Evolutionary conservation across 2,329 filamentous ascomycete genomes (phyloP).

Genomic region (Clarireedia paspali): DNA sequence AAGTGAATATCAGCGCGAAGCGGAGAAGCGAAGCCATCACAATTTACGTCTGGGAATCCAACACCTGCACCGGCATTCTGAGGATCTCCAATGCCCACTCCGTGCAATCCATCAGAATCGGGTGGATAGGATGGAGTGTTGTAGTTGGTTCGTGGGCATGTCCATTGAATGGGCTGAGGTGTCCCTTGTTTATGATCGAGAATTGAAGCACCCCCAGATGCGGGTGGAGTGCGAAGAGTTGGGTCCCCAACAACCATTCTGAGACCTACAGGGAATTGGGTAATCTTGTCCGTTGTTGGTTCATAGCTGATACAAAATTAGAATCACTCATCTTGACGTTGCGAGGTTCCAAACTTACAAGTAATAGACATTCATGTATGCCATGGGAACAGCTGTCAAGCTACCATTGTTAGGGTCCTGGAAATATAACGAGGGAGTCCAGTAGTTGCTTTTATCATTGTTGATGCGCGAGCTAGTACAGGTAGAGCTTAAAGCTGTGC

Average conservation of each 20-base stretch:
- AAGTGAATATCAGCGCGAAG: constrained; percentile 80
- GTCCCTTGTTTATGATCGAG: constrained; percentile 44
- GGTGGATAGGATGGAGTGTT: constrained; percentile 41
- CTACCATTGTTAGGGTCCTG: constrained; percentile 51
- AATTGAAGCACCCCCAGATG: constrained; percentile 40
- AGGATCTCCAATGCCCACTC: constrained; percentile 46
- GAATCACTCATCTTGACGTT: background rate
- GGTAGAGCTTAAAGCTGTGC: constrained; percentile 46
- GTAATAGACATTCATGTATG: constrained; percentile 74
- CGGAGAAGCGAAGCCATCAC: constrained; percentile 54
- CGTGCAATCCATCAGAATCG: constrained; percentile 45
- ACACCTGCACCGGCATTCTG: constrained; percentile 47
- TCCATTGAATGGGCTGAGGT: constrained; percentile 49
- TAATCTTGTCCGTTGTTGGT: constrained; percentile 54
- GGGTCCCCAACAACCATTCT: constrained; percentile 73
- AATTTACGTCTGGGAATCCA: constrained; percentile 64
- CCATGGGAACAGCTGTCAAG: constrained; percentile 48
- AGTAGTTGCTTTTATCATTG: constrained; percentile 84
- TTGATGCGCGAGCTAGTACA: constrained; percentile 78
- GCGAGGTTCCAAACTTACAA: constrained; percentile 39
- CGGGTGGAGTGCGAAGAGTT: constrained; percentile 53
- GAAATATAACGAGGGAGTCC: constrained; percentile 76
- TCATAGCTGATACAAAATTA: constrained; percentile 44
- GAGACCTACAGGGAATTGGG: constrained; percentile 69
- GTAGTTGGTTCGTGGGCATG: constrained; percentile 46